These are phyloP conservation scores for Amanita subjunquillea DNA, from an alignment of 768 basidiomycete species.

Conservation along the genomic window DNA sequence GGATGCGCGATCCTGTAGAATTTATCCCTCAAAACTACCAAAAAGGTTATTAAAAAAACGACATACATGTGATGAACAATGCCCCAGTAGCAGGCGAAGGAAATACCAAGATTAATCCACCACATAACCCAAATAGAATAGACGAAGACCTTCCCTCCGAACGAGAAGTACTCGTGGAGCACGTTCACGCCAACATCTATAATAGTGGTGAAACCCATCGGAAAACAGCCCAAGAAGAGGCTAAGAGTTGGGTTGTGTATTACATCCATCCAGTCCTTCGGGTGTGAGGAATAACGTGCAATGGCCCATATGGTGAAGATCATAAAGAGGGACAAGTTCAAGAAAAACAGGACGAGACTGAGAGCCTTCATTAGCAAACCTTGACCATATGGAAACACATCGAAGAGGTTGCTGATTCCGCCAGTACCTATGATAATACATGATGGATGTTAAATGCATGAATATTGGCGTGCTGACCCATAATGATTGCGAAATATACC, in stretches of 20 bases:
- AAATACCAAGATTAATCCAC: slow-evolving; percentile 51
- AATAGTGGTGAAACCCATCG: slow-evolving; percentile 46
- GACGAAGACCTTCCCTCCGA: slow-evolving; percentile 39
- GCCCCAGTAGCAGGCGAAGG: slow-evolving; percentile 47
- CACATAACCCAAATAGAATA: slow-evolving; percentile 48
- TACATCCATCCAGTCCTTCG: slow-evolving; percentile 33
- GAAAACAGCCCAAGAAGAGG: slow-evolving; percentile 31
- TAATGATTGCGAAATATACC: slow-evolving; percentile 1
- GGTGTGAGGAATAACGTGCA: slow-evolving; percentile 31
- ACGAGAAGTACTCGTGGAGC: slow-evolving; percentile 28
- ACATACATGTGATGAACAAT: slow-evolving; percentile 60
- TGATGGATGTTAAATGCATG: no score
- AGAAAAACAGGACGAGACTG: slow-evolving; percentile 12
- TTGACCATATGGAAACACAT: slow-evolving; percentile 6
- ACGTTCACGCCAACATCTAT: slow-evolving; percentile 32
- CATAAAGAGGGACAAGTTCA: slow-evolving; percentile 34
- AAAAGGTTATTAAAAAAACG: neutral
- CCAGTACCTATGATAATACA: neutral
- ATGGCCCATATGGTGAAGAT: slow-evolving; percentile 27
- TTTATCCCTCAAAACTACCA: neutral
- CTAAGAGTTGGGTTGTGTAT: slow-evolving; percentile 38
- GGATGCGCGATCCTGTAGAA: slow-evolving; percentile 41
- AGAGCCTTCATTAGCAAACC: neutral
- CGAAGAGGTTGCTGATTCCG: slow-evolving; percentile 3
- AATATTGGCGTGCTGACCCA: neutral